Conservation (phyloP, 768 basidiomycete genomes). For the Mycena maculata region DNA sequence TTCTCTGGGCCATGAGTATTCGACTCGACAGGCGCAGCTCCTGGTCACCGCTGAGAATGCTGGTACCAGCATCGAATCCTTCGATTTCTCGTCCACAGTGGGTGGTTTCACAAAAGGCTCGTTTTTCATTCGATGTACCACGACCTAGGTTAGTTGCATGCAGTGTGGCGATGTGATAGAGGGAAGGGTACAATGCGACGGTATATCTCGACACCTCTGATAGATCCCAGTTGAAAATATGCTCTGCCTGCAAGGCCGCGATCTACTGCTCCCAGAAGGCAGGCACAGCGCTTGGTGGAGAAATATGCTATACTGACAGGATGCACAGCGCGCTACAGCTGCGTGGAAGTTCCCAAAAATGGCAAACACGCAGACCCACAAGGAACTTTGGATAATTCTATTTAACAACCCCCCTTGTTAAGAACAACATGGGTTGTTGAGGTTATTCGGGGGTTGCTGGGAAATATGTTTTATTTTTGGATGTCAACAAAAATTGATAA, state of each 20-base stretch:
- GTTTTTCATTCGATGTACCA: neutral
- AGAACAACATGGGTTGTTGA: no score
- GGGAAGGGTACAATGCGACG: neutral
- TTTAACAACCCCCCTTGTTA: no score
- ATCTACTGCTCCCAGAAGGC: conserved; percentile 40
- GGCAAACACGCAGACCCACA: conserved; percentile 39
- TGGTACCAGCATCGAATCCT: conserved; percentile 4
- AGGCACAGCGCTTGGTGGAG: neutral
- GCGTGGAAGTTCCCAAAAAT: conserved; percentile 48
- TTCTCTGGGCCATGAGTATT: conserved; percentile 18
- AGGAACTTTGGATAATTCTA: no score
- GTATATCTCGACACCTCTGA: neutral
- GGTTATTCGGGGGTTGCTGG: no score
- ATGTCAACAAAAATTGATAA: no score
- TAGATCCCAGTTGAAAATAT: conserved; percentile 15
- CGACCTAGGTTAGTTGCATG: neutral
- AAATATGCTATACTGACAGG: neutral
- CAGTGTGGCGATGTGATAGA: conserved; percentile 7
- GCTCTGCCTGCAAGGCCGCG: conserved; percentile 39
- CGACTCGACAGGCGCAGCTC: conserved; percentile 6
- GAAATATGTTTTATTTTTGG: no score
- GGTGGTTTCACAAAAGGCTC: neutral
- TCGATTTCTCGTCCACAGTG: conserved; percentile 24
- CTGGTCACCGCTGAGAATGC: conserved; percentile 10
- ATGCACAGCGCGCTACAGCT: conserved; percentile 25